Evolutionary conservation across 2,329 filamentous ascomycete genomes (phyloP), one percentile per base, ranked within the genome.

Genomic region (Aspergillus vadensis): DNA sequence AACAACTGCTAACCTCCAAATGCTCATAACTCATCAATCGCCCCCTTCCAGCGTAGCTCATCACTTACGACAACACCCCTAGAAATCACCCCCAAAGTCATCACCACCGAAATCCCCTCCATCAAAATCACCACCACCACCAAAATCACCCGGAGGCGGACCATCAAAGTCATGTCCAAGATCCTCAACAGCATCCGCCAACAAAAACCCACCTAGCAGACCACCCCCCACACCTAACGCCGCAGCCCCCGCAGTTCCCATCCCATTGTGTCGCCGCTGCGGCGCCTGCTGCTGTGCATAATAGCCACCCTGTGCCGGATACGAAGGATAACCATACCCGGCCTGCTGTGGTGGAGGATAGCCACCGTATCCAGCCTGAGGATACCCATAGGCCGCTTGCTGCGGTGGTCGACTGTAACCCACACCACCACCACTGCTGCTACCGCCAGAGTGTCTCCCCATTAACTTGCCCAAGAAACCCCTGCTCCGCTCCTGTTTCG

Each of bases 181-280:
- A n/a, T 85, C 83, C 5, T 90, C 78, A 54, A 93, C 81, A 1
- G 88, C 88, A 70, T 89, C 82, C 2, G 83, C 88, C 32, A 96
- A 76, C 69, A 96, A 63, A 63, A 86, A 85, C 58, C 92, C 92
- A 67, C 92, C 93, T 1, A 97, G 69, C 72, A 97, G 71, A 75
- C 92, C 92, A 64, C 89, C 92, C 67, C 92, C 92, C 4, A 91
- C 76, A 79, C 92, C 92, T 47, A 96, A 79, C 21, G 91, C 91
- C 8, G 88, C 86, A 55, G 88, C 91, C 51, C 91, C 91, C 10
- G 83, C 86, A 61, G 85, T 82, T n/a, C 91, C 91, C 78, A 94
- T 80, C 4, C 81, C 79, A 30, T 65, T 53, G 14, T 38, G 65
- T 56, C 76, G 77, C 68, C 80, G 81, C 61, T 79, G 81, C 59